Conservation (phyloP, 1,139 yeast species). For the Geotrichum phurueaensis region DNA sequence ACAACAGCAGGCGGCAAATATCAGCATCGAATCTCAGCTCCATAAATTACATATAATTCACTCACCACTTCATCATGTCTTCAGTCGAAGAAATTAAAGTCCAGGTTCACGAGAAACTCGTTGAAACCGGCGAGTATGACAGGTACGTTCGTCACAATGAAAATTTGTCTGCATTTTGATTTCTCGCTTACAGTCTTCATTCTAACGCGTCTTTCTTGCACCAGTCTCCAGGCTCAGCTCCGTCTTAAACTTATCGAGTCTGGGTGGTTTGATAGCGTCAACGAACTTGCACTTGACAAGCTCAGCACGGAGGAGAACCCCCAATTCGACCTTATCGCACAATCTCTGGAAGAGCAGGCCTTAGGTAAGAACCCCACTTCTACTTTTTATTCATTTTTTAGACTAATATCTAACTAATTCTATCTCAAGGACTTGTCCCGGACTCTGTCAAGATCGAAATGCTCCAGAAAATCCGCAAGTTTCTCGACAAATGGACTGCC, state of each 20-base stretch:
- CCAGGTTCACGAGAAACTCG: constrained; percentile 62
- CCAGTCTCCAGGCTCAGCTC: constrained; percentile 36
- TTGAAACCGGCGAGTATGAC: constrained; percentile 77
- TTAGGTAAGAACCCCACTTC: constrained; percentile 38
- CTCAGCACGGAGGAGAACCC: constrained; percentile 39
- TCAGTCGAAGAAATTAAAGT: constrained; percentile 47
- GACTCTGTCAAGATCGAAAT: constrained; percentile 55
- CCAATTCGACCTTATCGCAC: constrained; percentile 50
- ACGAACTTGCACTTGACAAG: constrained; percentile 48
- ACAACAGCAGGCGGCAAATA: neutral
- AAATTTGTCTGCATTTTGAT: neutral
- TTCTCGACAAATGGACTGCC: constrained; percentile 43
- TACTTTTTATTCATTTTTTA: neutral
- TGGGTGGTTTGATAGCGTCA: constrained; percentile 83
- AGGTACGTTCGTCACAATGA: constrained; percentile 30
- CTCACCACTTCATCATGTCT: neutral
- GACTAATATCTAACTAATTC: neutral
- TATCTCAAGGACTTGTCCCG: constrained; percentile 50
- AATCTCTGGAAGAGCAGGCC: constrained; percentile 58
- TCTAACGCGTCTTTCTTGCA: neutral
- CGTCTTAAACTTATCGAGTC: constrained; percentile 61
- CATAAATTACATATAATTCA: no score
- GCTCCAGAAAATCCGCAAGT: constrained; percentile 51
- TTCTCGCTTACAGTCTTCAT: neutral
- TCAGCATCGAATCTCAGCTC: neutral